phyloP scores from a whole-genome alignment of 2,329 filamentous ascomycete species.

The Beauveria sp. region DNA sequence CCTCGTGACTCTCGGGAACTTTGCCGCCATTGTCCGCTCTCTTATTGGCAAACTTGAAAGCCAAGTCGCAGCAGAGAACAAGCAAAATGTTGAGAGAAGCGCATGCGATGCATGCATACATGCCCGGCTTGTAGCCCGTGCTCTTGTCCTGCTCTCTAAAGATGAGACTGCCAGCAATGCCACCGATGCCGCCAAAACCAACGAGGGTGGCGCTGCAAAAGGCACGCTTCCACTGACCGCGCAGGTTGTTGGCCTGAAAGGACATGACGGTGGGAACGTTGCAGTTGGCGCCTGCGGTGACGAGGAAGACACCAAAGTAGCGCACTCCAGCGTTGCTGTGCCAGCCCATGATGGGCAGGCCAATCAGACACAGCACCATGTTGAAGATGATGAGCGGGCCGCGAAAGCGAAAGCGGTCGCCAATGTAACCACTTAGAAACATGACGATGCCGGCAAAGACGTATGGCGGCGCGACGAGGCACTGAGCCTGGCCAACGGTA shows the following conservation, averaged over 20 bases:
- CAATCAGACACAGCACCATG: constrained; percentile 57
- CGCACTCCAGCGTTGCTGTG: constrained; percentile 46
- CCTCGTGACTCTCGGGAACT: constrained; percentile 40
- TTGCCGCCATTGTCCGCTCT: constrained; percentile 47
- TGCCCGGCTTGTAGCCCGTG: constrained; percentile 45
- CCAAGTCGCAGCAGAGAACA: constrained; percentile 32
- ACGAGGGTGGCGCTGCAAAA: constrained; percentile 71
- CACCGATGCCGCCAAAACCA: constrained; percentile 69
- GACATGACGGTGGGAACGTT: constrained; percentile 70
- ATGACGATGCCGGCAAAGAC: constrained; percentile 57
- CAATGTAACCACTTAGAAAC: constrained; percentile 51
- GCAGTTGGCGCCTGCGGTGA: constrained; percentile 68
- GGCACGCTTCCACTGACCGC: constrained; percentile 82
- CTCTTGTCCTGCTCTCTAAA: constrained; percentile 52
- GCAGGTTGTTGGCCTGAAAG: constrained; percentile 83
- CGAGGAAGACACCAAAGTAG: constrained; percentile 69
- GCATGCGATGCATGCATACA: constrained; percentile 48
- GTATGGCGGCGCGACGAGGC: constrained; percentile 64
- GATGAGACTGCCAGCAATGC: constrained; percentile 67
- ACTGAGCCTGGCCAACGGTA: constrained; percentile 55
- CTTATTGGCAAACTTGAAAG: constrained; percentile 37
- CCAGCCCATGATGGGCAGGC: constrained; percentile 67
- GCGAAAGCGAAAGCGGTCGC: constrained; percentile 59
- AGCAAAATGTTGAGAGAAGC: constrained; percentile 38
- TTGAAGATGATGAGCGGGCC: constrained; percentile 61